Evolutionary conservation across 139 green algal genomes (phyloP).

Genomic region (Trebouxia sp.): DNA sequence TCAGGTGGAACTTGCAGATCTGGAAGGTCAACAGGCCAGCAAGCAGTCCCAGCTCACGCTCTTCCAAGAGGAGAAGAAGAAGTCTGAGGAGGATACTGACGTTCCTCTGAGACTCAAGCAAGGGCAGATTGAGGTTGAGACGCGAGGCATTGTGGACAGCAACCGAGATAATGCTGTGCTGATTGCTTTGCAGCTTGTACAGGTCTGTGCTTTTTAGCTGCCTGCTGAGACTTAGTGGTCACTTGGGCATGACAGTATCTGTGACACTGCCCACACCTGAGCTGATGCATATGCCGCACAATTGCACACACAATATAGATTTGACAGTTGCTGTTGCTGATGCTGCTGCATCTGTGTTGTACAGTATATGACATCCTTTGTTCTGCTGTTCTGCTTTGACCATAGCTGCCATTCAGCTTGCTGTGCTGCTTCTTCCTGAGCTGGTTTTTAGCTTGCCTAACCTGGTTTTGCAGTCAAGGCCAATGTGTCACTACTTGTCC

Average conservation of each 20-base stretch:
- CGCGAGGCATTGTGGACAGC: conserved; percentile 12
- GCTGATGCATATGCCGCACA: background rate
- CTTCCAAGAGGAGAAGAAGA: background rate
- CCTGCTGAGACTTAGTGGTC: background rate
- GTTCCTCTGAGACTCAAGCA: conserved; percentile 63
- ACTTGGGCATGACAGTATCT: no score
- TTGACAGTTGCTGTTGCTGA: background rate
- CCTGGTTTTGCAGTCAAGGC: no score
- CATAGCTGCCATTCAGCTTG: background rate
- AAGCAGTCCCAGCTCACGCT: conserved; percentile 1
- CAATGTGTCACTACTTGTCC: no score
- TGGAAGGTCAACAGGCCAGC: background rate
- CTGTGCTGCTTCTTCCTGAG: no score
- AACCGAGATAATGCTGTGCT: conserved; percentile 51
- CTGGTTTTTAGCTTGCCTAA: no score
- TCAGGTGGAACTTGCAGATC: background rate
- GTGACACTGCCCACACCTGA: no score
- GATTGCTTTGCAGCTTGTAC: conserved; percentile 31
- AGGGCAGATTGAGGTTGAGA: conserved; percentile 53
- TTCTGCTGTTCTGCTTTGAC: background rate
- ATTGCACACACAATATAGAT: background rate
- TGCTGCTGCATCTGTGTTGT: no score
- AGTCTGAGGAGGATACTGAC: conserved; percentile 41
- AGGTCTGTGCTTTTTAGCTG: conserved; percentile 37
- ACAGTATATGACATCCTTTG: background rate